Base-by-base conservation (phyloP, 129 eudicot species). In the Arctium minus region DNA sequence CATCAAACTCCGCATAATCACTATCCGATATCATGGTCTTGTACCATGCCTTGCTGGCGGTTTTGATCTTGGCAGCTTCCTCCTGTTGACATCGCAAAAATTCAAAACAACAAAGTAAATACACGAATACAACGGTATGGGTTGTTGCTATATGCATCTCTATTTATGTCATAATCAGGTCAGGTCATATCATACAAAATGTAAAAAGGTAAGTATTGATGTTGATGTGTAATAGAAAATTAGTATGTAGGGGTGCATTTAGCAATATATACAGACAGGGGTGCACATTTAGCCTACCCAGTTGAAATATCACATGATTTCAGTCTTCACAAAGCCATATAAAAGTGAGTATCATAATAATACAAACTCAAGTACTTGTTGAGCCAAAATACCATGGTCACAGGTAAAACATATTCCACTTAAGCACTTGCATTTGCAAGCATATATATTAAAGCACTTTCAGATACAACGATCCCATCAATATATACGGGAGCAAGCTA, bases 1-100 rank as follows among this genome's bases (percentile, higher is more conserved):
- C 88, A 74, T 92, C 94, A 37, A 92, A 92, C 74, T 92, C 93
- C 6, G 97, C 88, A 74, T 92, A 89, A 78, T 92, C 94, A 78
- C 89, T 86, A 72, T 90, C 94, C 0, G 97, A 92, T 4, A 92
- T 92, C 97, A 88, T 89, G 7, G 97, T 92, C 92, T 89, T 82
- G 79, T 89, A 89, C 92, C 92, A 92, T 4, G 84, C 68, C 79
- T 86, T 88, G 83, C 93, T 78, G 6, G 92, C 91, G 12, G 88
- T 82, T 84, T 90, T 88, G 73, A 88, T 88, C 64, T 86, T 81
- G 12, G 88, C 70, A 4, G 87, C 90, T 73, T 89, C 97, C 90
- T 89, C 93, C 96, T 91, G 88, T 69, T 29, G 71, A 18, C 31
- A 72, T 46, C 56, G 2, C 56, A 46, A 46, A 10, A 10, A 62